These are phyloP conservation scores for Aspergillus bertholletiae DNA, from an alignment of 495 filamentous ascomycete genomes.

Conservation along the genomic window DNA sequence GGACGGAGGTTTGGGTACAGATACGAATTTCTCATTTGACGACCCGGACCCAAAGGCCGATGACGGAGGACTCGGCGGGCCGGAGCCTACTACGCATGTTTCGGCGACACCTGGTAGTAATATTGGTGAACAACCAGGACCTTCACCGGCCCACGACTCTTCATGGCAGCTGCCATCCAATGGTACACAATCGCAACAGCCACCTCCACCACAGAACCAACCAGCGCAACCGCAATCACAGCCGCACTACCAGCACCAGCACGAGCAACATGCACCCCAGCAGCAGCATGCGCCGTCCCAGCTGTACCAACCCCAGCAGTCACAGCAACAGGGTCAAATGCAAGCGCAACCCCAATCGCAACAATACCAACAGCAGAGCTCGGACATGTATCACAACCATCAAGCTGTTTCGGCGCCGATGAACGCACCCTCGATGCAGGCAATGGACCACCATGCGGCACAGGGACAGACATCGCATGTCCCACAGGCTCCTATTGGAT, in stretches of 20 bases:
- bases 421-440: conserved; percentile 21
- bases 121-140: conserved; percentile 12
- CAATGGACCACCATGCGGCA: conserved; percentile 18
- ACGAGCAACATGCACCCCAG: not conserved
- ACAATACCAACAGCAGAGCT: conserved; percentile 30
- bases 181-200: conserved; percentile 25
- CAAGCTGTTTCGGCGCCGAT: conserved; percentile 22
- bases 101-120: conserved; percentile 18
- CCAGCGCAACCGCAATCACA: conserved; percentile 2
- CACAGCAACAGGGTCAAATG: conserved; percentile 20
- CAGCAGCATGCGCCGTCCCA: conserved; percentile 12
- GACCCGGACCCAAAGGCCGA: conserved; percentile 46
- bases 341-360: conserved; percentile 27
- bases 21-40: conserved; percentile 52
- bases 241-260: conserved; percentile 10
- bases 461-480: conserved; percentile 37
- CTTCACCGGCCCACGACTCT: conserved; percentile 7
- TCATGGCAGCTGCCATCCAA: conserved; percentile 27
- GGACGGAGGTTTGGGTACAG: conserved; percentile 27
- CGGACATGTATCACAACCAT: conserved; percentile 36
- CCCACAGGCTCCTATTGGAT: conserved; percentile 43
- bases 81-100: conserved; percentile 5
- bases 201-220: conserved; percentile 4
- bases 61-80: conserved; percentile 20
- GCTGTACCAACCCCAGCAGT: conserved; percentile 13